Evolutionary conservation across 495 filamentous ascomycete species (phyloP).

Genomic region (Clavariopsis aquatica): DNA sequence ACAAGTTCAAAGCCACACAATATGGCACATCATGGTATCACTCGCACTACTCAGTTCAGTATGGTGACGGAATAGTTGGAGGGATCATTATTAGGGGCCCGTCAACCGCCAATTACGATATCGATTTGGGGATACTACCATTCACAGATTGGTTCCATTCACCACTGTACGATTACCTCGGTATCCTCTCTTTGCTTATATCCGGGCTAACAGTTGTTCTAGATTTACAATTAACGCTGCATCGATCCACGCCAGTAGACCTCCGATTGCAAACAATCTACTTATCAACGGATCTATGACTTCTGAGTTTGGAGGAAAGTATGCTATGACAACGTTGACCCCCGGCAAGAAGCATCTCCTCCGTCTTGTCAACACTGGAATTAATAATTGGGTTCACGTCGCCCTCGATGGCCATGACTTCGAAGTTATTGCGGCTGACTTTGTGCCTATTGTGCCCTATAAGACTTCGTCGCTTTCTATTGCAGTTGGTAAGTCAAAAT

Average conservation of each 20-base stretch:
- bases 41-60: constrained; percentile 43
- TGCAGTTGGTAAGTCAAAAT: constrained; percentile 35
- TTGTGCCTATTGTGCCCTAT: constrained; percentile 45
- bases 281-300: constrained; percentile 45
- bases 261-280: constrained; percentile 39
- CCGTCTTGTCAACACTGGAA: constrained; percentile 44
- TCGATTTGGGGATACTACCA: constrained; percentile 43
- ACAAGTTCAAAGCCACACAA: constrained; percentile 45
- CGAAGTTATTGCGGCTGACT: constrained; percentile 45
- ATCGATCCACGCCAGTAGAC: constrained; percentile 24
- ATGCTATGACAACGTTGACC: constrained; percentile 36
- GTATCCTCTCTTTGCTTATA: neutral
- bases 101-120: constrained; percentile 45
- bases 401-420: constrained; percentile 41
- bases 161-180: constrained; percentile 27
- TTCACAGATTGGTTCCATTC: constrained; percentile 47
- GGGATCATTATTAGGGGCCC: constrained; percentile 45
- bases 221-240: constrained; percentile 33
- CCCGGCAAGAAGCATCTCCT: constrained; percentile 46
- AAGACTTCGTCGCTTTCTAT: constrained; percentile 37
- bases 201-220: neutral
- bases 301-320: constrained; percentile 35
- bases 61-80: constrained; percentile 45
- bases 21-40: constrained; percentile 49
- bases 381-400: constrained; percentile 39